Percentiles rank a stretch among this genome's conserved stretches.
phyloP scores from a whole-genome alignment of 768 basidiomycete species.

The Rhodosporidiobolus odoratus region DNA sequence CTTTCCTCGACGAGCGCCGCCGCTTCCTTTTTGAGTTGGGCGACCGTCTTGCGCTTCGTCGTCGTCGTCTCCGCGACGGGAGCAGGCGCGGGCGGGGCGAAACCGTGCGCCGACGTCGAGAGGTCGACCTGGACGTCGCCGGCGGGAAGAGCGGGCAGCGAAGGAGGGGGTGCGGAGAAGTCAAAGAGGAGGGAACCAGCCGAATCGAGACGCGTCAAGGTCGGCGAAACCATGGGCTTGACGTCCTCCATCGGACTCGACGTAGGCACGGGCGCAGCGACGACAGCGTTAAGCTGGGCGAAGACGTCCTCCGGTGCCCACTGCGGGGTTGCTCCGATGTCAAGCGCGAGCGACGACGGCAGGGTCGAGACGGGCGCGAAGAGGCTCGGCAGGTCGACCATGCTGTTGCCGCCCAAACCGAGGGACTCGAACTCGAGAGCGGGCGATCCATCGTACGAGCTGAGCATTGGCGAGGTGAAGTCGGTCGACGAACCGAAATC shows the following conservation, averaged over 20 bases:
- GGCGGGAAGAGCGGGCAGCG: neutral
- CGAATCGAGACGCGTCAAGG: conserved; percentile 3
- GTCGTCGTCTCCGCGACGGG: neutral
- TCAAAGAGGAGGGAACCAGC: conserved; percentile 23
- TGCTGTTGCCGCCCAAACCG: neutral
- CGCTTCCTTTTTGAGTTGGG: conserved; percentile 30
- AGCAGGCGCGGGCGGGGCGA: neutral
- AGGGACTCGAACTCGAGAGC: conserved; percentile 16
- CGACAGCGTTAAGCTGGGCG: neutral
- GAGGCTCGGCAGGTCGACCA: conserved; percentile 26
- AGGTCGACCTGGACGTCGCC: neutral
- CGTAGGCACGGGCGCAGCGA: conserved; percentile 1
- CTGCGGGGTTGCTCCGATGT: neutral
- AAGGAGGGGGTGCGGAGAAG: neutral
- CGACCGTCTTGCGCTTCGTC: conserved; percentile 28
- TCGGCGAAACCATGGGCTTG: conserved; percentile 16
- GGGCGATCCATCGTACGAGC: neutral
- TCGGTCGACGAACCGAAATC: conserved; percentile 12
- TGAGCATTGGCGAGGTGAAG: conserved; percentile 9
- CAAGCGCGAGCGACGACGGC: neutral
- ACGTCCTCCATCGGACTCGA: conserved; percentile 11
- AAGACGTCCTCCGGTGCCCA: neutral
- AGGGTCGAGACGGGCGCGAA: conserved; percentile 15
- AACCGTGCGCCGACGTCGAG: neutral
- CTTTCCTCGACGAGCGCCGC: conserved; percentile 9